Conservation (phyloP, 2,329 filamentous ascomycete genomes). For the Aspergillus persii region DNA sequence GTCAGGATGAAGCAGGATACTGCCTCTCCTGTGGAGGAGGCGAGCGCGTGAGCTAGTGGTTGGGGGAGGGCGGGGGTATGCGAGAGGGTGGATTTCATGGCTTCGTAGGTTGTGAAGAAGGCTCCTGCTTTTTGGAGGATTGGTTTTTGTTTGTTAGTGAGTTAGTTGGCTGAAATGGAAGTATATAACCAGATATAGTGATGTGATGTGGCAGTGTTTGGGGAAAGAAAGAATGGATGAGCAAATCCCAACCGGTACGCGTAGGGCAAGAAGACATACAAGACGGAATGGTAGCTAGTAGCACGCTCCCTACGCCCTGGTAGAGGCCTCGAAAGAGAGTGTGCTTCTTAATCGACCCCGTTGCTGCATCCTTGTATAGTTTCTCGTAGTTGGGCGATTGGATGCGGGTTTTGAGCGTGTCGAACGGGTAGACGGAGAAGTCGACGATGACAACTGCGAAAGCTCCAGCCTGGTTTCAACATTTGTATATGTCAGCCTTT, state of each 20-base stretch:
- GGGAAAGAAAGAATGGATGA: not conserved
- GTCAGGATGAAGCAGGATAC: conserved; percentile 84
- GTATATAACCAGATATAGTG: not conserved
- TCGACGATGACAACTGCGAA: conserved; percentile 84
- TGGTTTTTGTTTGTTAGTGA: not conserved
- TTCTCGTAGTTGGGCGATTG: conserved; percentile 74
- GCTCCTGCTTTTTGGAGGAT: conserved; percentile 60
- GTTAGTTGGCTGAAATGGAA: not conserved
- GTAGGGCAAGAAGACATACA: conserved; percentile 46
- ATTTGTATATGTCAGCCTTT: not conserved
- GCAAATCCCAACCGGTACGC: too few species aligned
- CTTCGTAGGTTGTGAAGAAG: conserved; percentile 90
- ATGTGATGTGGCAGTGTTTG: not conserved
- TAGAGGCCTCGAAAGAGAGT: conserved; percentile 72
- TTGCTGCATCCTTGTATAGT: conserved; percentile 60
- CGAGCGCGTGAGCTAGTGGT: conserved; percentile 68
- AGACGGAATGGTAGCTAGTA: conserved; percentile 84
- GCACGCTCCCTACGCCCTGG: conserved; percentile 80
- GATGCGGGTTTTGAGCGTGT: conserved; percentile 83
- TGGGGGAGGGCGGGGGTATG: conserved; percentile 59
- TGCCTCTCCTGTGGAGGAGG: conserved; percentile 75
- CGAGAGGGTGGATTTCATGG: conserved; percentile 63
- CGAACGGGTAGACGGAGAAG: conserved; percentile 79
- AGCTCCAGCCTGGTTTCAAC: conserved; percentile 67
- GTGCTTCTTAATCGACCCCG: conserved; percentile 52